phyloP scores from a whole-genome alignment of 768 basidiomycete genomes.

The Mycena albidolilacea region DNA sequence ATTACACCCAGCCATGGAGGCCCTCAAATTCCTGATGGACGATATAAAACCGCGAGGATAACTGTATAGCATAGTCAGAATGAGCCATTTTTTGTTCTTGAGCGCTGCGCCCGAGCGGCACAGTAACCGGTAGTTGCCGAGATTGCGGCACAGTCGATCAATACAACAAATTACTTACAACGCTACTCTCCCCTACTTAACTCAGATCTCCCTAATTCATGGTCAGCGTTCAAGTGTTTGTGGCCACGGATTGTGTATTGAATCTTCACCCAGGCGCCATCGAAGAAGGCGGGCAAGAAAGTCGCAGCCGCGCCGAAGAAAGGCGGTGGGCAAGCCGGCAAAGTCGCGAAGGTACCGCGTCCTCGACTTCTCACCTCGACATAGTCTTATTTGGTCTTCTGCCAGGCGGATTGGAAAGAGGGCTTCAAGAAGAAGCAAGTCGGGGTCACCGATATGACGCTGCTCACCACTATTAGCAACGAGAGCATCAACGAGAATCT shows the following conservation, averaged over 20 bases:
- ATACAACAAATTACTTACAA: constrained; percentile 6
- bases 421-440: constrained; percentile 99
- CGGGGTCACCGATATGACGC: constrained; percentile 98
- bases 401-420: constrained; percentile 98
- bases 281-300: constrained; percentile 94
- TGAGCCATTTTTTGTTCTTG: not conserved
- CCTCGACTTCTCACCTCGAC: constrained; percentile 10
- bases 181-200: constrained; percentile 2
- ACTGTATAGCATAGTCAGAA: constrained; percentile 13
- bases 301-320: constrained; percentile 76
- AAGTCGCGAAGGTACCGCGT: constrained; percentile 81
- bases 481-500: constrained; percentile 98
- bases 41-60: constrained; percentile 21
- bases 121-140: constrained; percentile 24
- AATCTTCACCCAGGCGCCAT: constrained; percentile 72
- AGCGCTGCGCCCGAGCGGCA: not conserved
- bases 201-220: constrained; percentile 32
- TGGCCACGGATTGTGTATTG: constrained; percentile 17
- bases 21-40: constrained; percentile 56
- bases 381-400: constrained; percentile 34
- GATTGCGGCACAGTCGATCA: constrained; percentile 20
- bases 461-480: constrained; percentile 96
- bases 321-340: constrained; percentile 63
- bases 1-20: constrained; percentile 65
- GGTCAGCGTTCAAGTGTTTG: constrained; percentile 31